A percentile compares a stretch with the other conserved stretches of the same genome.
Conservation (phyloP, 2,329 filamentous ascomycete genomes). For the Incumbomyces lentus region DNA sequence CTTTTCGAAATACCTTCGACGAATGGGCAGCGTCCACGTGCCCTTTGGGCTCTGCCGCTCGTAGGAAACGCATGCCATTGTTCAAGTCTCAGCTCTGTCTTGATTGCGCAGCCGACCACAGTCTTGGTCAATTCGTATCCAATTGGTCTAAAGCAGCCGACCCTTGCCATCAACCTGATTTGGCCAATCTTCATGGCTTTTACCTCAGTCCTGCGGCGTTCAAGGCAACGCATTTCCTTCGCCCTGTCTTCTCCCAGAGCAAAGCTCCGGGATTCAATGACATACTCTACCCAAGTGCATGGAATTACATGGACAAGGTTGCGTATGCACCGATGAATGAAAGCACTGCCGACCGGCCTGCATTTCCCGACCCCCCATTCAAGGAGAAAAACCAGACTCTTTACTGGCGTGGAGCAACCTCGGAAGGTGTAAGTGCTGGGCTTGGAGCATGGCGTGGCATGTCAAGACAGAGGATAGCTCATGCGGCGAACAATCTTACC, state of each 20-base stretch:
- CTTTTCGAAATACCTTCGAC: constrained; percentile 32
- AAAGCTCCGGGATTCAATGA: constrained; percentile 65
- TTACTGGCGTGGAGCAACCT: constrained; percentile 65
- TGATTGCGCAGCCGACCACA: constrained; percentile 53
- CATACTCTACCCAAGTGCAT: constrained; percentile 59
- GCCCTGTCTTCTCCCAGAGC: constrained; percentile 66
- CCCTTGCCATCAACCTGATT: constrained; percentile 66
- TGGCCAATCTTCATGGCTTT: constrained; percentile 63
- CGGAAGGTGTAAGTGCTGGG: constrained; percentile 39
- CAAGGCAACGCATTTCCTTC: constrained; percentile 52
- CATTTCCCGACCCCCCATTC: constrained; percentile 45
- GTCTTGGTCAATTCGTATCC: constrained; percentile 54
- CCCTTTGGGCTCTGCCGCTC: constrained; percentile 49
- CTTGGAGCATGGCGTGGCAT: constrained; percentile 54
- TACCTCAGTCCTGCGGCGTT: constrained; percentile 55
- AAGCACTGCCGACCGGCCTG: constrained; percentile 3
- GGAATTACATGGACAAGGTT: constrained; percentile 52
- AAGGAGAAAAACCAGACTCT: constrained; percentile 52
- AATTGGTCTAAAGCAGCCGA: constrained; percentile 57
- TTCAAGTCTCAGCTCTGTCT: constrained; percentile 54
- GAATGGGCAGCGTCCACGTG: constrained; percentile 45
- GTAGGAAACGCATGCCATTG: constrained; percentile 49
- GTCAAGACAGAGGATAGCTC: constrained; percentile 61
- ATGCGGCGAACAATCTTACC: constrained; percentile 53
- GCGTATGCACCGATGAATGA: constrained; percentile 41